phyloP scores from a whole-genome alignment of 1,284 basidiomycete genomes.

The Cryptococcus sp. region DNA sequence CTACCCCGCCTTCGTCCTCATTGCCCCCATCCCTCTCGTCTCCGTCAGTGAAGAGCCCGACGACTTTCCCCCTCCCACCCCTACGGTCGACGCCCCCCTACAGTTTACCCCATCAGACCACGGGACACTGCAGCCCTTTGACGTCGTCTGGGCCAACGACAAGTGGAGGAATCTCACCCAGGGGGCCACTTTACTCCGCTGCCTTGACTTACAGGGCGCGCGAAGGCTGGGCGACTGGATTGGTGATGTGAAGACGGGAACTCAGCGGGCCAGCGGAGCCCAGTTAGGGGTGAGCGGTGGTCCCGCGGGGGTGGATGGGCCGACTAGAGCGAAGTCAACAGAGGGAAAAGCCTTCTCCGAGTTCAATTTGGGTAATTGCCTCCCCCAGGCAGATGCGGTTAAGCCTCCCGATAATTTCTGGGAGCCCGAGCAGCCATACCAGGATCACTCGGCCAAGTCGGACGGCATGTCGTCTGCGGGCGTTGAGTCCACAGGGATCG shows the following conservation, averaged over 20 bases:
- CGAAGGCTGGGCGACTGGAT: conserved; percentile 38
- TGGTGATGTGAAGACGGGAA: conserved; percentile 13
- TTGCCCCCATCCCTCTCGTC: conserved; percentile 28
- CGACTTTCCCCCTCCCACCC: conserved; percentile 5
- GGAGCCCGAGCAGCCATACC: not conserved
- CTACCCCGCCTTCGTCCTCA: conserved; percentile 40
- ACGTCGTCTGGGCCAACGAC: conserved; percentile 33
- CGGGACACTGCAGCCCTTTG: conserved; percentile 22
- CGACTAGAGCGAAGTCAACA: not conserved
- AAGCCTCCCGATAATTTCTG: not conserved
- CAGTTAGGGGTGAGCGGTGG: not conserved
- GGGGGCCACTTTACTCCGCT: conserved; percentile 26
- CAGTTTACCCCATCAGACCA: conserved; percentile 25
- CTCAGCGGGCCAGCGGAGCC: not conserved
- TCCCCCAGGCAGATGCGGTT: no score
- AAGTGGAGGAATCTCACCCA: conserved; percentile 30
- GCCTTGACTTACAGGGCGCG: conserved; percentile 29
- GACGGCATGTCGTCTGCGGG: conserved; percentile 1
- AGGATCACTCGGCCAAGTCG: conserved; percentile 2
- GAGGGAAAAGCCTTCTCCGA: not conserved
- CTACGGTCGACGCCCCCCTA: conserved; percentile 5
- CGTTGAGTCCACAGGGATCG: not conserved
- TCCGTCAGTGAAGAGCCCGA: conserved; percentile 9
- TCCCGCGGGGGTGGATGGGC: no score
- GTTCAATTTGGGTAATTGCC: not conserved